Base-by-base conservation (phyloP, 1,284 basidiomycete species). In the Marasmius fiardii region DNA sequence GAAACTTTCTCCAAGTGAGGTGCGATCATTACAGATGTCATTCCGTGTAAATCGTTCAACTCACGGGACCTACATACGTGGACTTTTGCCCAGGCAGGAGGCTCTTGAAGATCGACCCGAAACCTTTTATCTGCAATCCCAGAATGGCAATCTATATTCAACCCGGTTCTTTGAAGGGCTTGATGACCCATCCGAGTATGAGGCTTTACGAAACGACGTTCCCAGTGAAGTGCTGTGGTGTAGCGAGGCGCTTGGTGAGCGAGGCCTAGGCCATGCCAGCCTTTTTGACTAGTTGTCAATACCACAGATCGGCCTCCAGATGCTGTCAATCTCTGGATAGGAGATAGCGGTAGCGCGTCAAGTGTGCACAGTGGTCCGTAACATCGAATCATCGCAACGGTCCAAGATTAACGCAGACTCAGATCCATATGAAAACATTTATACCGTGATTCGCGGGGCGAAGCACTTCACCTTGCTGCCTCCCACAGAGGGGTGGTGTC, bases 341-440 rank as follows among this genome's bases (percentile, higher is more conserved):
- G 93, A 8, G 81, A 90, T 62, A 76, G 77, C 51, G 72, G 74
- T 59, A 93, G 91, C 64, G 75, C 85, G 6, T 95, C 94, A 0
- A 92, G 88, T 54, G 80, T 95, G 47, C 94, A 97, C 67, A 90
- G 83, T 64, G 93, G 92, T 91, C 63, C 50, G 74, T 56, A 2
- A 12, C 35, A 41, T 39, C 52, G 58, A 8, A 37, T 37, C 28
- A 31, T 43, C 12, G 12, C 51, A 21, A 23, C 34, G 18, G 23
- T 58, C 24, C 23, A 20, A 52, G 14, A 31, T 6, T 58, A 12
- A 48, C 41, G 11, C 14, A 3, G 31, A 45, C 50, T 62, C 63
- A 92, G 92, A 94, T 70, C 92, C 91, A 1, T 96, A 95, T 64
- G 93, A 96, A 72, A 97, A 96, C 67, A 82, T 96, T 51, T 96